These are phyloP conservation scores for Thuja plicata DNA, from an alignment of 83 land plant species.

Conservation along the genomic window DNA sequence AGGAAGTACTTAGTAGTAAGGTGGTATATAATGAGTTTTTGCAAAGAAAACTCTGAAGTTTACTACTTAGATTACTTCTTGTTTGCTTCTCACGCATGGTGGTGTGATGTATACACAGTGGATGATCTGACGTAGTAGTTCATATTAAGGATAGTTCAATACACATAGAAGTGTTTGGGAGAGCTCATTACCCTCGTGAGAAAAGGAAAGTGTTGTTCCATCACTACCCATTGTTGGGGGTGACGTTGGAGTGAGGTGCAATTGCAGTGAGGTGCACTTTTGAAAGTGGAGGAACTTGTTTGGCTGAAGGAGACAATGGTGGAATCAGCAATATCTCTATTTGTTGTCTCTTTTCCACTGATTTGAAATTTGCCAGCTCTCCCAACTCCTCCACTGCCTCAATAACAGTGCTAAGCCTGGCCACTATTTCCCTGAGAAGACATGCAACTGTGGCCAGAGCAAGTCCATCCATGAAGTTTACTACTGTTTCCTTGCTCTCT, in stretches of 20 bases:
- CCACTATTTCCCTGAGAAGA: slow-evolving; percentile 28
- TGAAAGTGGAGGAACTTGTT: neutral
- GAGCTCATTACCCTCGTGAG: neutral
- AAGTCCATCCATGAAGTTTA: slow-evolving; percentile 15
- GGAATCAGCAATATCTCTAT: neutral
- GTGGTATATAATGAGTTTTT: neutral
- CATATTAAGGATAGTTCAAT: neutral
- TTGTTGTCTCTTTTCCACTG: neutral
- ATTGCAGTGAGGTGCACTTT: neutral
- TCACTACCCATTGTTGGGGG: neutral
- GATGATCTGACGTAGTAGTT: neutral
- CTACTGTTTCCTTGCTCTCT: too few relatives aligned
- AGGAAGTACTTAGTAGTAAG: neutral
- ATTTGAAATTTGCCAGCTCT: slow-evolving; percentile 24
- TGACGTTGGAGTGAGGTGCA: neutral
- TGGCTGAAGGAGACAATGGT: neutral
- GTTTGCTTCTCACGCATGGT: neutral
- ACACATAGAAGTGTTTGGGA: slow-evolving; percentile 5
- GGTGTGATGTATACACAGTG: neutral
- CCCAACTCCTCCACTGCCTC: slow-evolving; percentile 37
- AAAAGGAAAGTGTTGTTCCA: neutral
- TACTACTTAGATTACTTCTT: neutral
- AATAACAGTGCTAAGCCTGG: slow-evolving; percentile 21
- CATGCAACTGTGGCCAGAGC: slow-evolving; percentile 31
- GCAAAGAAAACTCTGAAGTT: too few relatives aligned